Evolutionary conservation across 2,329 filamentous ascomycete genomes (phyloP).

Genomic region (Capronia epimyces): DNA sequence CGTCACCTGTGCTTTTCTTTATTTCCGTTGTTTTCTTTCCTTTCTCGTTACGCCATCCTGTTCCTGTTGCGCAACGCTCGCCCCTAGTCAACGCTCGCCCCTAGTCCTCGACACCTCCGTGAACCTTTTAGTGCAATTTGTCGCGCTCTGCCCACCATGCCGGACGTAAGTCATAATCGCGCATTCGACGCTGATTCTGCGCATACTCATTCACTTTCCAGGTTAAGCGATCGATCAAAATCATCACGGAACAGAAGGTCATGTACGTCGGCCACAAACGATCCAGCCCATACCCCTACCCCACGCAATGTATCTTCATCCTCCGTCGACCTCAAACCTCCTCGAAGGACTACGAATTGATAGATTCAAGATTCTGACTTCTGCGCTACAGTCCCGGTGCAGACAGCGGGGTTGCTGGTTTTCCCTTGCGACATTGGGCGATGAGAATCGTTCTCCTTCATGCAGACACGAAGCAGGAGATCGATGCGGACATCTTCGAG

Average conservation of each 20-base stretch:
- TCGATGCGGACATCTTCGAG: slow-evolving; percentile 81
- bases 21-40: not conserved
- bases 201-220: slow-evolving; percentile 32
- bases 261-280: slow-evolving; percentile 61
- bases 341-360: not conserved
- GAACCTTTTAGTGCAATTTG: not conserved
- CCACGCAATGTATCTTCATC: not conserved
- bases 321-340: not conserved
- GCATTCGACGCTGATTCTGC: not conserved
- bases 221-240: slow-evolving; percentile 81
- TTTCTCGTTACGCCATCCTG: not conserved
- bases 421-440: slow-evolving; percentile 88
- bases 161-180: slow-evolving; percentile 21
- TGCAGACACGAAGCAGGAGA: slow-evolving; percentile 61
- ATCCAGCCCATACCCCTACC: not conserved
- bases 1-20: not conserved
- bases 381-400: slow-evolving; percentile 57
- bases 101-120: not conserved
- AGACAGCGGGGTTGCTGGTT: slow-evolving; percentile 74
- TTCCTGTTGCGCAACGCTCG: not conserved
- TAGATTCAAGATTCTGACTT: slow-evolving; percentile 8
- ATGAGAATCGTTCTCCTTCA: slow-evolving; percentile 72
- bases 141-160: slow-evolving; percentile 17
- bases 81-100: not conserved
- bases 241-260: slow-evolving; percentile 85